These are phyloP conservation scores for Syzygium oleosum DNA, from an alignment of 345 rosid species.

Conservation along the genomic window DNA sequence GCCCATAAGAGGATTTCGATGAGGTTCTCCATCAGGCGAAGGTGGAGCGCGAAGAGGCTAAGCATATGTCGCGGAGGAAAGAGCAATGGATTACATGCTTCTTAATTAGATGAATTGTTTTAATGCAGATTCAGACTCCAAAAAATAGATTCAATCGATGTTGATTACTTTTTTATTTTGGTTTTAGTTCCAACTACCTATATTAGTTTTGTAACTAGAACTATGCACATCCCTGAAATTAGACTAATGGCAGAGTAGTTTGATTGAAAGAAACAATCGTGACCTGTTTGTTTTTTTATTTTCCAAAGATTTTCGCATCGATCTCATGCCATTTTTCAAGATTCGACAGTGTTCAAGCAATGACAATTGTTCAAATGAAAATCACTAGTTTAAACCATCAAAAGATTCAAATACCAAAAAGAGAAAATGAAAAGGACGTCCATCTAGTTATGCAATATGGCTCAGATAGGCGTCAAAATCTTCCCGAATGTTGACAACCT, in stretches of 20 bases:
- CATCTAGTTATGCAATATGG: no score
- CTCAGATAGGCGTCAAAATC: no score
- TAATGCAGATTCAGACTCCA: neutral
- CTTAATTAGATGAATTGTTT: neutral
- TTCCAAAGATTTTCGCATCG: neutral
- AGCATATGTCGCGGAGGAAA: neutral
- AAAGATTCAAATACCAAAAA: no score
- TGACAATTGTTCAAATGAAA: no score
- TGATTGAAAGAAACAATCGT: neutral
- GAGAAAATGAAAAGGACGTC: no score
- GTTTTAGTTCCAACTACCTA: neutral
- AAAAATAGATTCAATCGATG: neutral
- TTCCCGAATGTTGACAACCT: no score
- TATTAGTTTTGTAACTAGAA: neutral
- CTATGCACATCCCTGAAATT: no score
- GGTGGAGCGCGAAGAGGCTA: neutral
- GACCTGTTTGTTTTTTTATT: neutral
- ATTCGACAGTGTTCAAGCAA: neutral
- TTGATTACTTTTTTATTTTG: neutral
- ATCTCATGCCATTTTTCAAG: neutral
- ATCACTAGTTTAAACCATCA: no score
- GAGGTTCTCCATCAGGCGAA: neutral
- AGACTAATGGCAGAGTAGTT: neutral
- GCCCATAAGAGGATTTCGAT: neutral
- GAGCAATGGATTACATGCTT: neutral